Percentiles rank a stretch among this genome's conserved stretches.
Evolutionary conservation across 2,329 filamentous ascomycete species (phyloP).

Genomic region (Diaporthe australafricana): DNA sequence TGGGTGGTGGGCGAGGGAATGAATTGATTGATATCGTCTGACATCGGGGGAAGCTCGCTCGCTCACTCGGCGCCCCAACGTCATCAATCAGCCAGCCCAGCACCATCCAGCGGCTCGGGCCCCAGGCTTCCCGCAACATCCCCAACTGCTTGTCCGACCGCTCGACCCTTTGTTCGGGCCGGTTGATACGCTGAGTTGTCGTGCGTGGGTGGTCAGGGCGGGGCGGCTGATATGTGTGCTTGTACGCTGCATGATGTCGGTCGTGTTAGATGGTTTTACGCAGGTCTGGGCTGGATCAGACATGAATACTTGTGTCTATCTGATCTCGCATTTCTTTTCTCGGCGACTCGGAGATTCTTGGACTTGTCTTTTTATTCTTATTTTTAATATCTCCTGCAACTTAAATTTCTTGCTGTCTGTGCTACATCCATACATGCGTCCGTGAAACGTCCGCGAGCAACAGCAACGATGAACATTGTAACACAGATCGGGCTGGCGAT

Average conservation of each 20-base stretch:
- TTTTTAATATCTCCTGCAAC: not conserved
- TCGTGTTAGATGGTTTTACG: not conserved
- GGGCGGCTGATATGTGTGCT: not conserved
- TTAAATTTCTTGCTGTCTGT: not conserved
- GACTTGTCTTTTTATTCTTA: too few relatives aligned
- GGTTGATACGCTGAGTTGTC: not conserved
- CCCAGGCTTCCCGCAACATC: constrained; percentile 26
- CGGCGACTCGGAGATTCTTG: not conserved
- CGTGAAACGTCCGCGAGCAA: not conserved
- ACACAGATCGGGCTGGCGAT: constrained; percentile 8
- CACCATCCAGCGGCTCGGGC: not conserved
- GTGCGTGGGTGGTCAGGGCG: not conserved
- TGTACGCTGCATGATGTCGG: not conserved
- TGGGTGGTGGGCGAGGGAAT: too few relatives aligned
- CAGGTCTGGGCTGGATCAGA: not conserved
- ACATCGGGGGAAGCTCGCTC: too few relatives aligned
- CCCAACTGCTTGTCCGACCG: constrained; percentile 35
- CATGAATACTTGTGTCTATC: not conserved
- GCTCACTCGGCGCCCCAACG: too few relatives aligned
- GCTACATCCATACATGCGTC: not conserved
- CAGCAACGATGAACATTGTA: not conserved
- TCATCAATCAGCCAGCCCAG: not conserved
- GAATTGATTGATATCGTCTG: too few relatives aligned
- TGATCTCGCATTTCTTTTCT: not conserved
- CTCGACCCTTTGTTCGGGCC: not conserved